Conservation (phyloP, 345 rosid species). For the Pseudoturritis turrita region DNA sequence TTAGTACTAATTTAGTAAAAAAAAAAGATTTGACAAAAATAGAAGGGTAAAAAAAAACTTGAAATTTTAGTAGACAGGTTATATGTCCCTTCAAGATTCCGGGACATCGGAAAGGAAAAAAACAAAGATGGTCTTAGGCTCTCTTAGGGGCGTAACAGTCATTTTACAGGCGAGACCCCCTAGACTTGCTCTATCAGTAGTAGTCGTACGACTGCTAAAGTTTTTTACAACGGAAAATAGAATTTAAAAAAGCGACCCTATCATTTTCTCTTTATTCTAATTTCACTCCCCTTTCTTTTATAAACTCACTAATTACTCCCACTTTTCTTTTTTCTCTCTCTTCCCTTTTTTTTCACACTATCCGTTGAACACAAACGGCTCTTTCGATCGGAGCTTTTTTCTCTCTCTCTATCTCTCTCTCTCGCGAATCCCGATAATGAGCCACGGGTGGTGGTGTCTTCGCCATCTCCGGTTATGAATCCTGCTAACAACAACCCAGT, state of each 20-base stretch:
- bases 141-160: conserved; percentile 24
- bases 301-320: not conserved
- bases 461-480: conserved; percentile 81
- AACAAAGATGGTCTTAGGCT: not conserved
- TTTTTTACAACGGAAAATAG: not conserved
- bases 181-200: conserved; percentile 15
- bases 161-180: conserved; percentile 16
- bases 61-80: not conserved
- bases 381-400: not conserved
- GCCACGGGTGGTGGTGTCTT: conserved; percentile 43
- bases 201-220: conserved; percentile 31
- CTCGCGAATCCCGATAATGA: conserved; percentile 40
- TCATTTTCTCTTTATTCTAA: conserved; percentile 21
- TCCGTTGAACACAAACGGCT: conserved; percentile 78
- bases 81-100: conserved; percentile 4
- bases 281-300: conserved; percentile 13
- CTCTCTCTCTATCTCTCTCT: not conserved
- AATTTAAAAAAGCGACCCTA: conserved; percentile 9
- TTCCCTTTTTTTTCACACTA: conserved; percentile 22
- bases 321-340: conserved; percentile 1
- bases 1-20: not conserved
- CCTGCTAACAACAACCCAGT: conserved; percentile 60
- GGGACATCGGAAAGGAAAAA: not conserved
- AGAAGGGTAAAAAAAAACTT: not conserved
- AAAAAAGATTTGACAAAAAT: not conserved